phyloP scores from a whole-genome alignment of 2,329 filamentous ascomycete species.

The Ciborinia camelliae region DNA sequence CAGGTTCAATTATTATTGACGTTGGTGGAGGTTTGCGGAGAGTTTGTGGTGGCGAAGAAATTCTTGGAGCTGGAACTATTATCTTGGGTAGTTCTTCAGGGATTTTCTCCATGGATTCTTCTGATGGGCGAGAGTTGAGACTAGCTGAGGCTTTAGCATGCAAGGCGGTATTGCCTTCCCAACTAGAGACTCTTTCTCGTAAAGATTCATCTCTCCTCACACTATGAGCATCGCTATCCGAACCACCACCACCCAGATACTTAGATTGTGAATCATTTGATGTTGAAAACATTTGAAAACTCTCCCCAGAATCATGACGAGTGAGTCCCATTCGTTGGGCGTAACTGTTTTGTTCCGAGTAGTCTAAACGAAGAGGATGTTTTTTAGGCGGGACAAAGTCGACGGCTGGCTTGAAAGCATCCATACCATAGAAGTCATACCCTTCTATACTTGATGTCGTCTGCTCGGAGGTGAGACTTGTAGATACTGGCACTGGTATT shows the following conservation, averaged over 20 bases:
- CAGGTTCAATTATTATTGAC: neutral
- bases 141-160: slow-evolving; percentile 21
- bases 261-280: slow-evolving; percentile 48
- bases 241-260: slow-evolving; percentile 35
- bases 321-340: slow-evolving; percentile 32
- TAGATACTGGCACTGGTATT: slow-evolving; percentile 31
- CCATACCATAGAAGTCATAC: slow-evolving; percentile 64
- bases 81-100: slow-evolving; percentile 9
- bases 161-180: slow-evolving; percentile 32
- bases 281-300: slow-evolving; percentile 57
- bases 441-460: slow-evolving; percentile 45
- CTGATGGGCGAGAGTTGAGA: slow-evolving; percentile 22
- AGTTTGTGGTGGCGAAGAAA: slow-evolving; percentile 25
- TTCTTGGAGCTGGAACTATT: neutral
- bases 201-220: slow-evolving; percentile 22
- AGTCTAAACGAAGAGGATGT: slow-evolving; percentile 40
- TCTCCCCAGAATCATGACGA: slow-evolving; percentile 58
- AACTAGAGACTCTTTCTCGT: slow-evolving; percentile 32
- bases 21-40: slow-evolving; percentile 24
- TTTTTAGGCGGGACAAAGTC: slow-evolving; percentile 49
- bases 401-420: slow-evolving; percentile 49
- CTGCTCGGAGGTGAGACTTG: slow-evolving; percentile 22
- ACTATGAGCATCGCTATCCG: slow-evolving; percentile 35
- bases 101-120: slow-evolving; percentile 14
- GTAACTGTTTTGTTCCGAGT: slow-evolving; percentile 24